phyloP scores from a whole-genome alignment of 371 early-diverging fungal species.

The Lichtheimia ornata region DNA sequence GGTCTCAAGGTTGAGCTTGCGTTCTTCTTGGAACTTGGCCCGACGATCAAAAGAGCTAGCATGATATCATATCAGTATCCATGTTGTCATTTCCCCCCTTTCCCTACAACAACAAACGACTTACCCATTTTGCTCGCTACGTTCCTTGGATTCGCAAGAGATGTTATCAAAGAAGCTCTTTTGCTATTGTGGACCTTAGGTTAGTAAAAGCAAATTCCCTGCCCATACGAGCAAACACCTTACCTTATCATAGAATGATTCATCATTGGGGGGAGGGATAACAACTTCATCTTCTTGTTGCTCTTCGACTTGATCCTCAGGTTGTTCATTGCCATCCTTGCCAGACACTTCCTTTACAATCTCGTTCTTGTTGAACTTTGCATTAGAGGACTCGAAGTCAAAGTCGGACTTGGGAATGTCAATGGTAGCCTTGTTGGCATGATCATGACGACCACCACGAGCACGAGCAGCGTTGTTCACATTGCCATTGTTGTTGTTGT shows the following conservation, averaged over 20 bases:
- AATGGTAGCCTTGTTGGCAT: not conserved
- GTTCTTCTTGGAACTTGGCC: conserved; percentile 81
- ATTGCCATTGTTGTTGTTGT: conserved; percentile 6
- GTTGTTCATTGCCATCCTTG: conserved; percentile 23
- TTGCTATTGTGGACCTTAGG: conserved; percentile 29
- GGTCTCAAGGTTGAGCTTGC: conserved; percentile 90
- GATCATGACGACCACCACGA: conserved; percentile 6
- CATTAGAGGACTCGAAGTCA: conserved; percentile 92
- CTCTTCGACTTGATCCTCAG: conserved; percentile 43
- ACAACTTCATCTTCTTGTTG: conserved; percentile 15
- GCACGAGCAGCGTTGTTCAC: not conserved
- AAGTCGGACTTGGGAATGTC: conserved; percentile 87
- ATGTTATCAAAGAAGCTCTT: conserved; percentile 97
- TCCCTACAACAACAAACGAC: not conserved
- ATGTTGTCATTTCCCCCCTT: not conserved
- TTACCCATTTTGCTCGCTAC: conserved; percentile 43
- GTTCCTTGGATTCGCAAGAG: conserved; percentile 94
- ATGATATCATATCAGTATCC: conserved; percentile 3
- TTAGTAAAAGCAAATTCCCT: not conserved
- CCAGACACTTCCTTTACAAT: conserved; percentile 62
- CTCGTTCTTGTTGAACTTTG: conserved; percentile 88
- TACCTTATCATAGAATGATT: conserved; percentile 56
- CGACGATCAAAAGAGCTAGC: conserved; percentile 61
- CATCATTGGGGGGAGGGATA: conserved; percentile 40
- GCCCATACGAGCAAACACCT: not conserved